Conservation (phyloP, 1,139 yeast species). For the Candida smagusa region DNA sequence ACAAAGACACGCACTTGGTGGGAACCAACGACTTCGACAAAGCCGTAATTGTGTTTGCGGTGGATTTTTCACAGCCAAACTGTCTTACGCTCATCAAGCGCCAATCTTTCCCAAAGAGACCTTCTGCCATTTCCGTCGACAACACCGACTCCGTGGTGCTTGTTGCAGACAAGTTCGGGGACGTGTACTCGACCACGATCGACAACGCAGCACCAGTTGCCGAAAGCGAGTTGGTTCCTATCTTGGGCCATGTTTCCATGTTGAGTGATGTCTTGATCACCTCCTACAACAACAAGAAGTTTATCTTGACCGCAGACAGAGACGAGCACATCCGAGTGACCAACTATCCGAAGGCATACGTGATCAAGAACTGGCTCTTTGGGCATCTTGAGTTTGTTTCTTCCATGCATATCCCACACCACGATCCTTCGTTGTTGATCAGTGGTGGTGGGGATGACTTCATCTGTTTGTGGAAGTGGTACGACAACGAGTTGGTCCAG, state of each 20-base stretch:
- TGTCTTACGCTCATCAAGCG: slow-evolving; percentile 58
- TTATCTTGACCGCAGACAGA: slow-evolving; percentile 79
- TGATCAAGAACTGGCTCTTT: slow-evolving; percentile 78
- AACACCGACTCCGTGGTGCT: slow-evolving; percentile 48
- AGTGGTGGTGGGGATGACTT: slow-evolving; percentile 91
- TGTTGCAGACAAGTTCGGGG: slow-evolving; percentile 97
- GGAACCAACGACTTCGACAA: slow-evolving; percentile 84
- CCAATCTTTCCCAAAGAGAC: slow-evolving; percentile 84
- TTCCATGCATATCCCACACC: slow-evolving; percentile 49
- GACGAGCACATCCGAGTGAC: slow-evolving; percentile 96
- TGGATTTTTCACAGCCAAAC: slow-evolving; percentile 30
- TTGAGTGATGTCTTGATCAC: slow-evolving; percentile 64
- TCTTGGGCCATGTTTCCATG: slow-evolving; percentile 96
- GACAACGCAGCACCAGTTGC: slow-evolving; percentile 25
- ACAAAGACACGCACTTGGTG: slow-evolving; percentile 53
- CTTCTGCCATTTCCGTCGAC: slow-evolving; percentile 71
- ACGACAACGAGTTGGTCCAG: slow-evolving; percentile 36
- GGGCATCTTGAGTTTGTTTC: slow-evolving; percentile 87
- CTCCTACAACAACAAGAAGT: slow-evolving; percentile 46
- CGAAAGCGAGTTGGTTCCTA: slow-evolving; percentile 56
- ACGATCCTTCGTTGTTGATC: slow-evolving; percentile 47
- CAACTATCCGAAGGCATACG: slow-evolving; percentile 71
- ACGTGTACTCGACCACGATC: slow-evolving; percentile 65
- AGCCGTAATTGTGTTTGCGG: slow-evolving; percentile 61
- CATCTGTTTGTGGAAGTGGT: slow-evolving; percentile 81